These are phyloP conservation scores for Caryopteris hybrid DNA, from an alignment of 305 asterid species.

Conservation along the genomic window DNA sequence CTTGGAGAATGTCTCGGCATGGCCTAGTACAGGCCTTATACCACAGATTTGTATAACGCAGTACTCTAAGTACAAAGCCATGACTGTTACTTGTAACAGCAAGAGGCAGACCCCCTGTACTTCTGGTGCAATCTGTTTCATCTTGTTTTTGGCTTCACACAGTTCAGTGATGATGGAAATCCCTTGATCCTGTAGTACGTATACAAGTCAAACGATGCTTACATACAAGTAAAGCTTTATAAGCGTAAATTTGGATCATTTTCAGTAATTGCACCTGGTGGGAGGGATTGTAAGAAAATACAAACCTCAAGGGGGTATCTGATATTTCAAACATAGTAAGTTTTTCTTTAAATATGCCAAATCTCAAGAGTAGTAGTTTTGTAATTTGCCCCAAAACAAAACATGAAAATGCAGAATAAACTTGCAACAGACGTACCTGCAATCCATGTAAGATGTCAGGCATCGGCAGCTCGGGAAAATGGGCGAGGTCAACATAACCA, in stretches of 20 bases:
- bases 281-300: no score
- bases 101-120: slow-evolving; percentile 52
- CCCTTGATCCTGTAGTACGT: slow-evolving; percentile 82
- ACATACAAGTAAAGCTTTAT: background rate
- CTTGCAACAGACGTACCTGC: slow-evolving; percentile 46
- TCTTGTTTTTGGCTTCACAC: slow-evolving; percentile 71
- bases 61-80: slow-evolving; percentile 82
- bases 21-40: slow-evolving; percentile 84
- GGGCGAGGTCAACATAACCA: slow-evolving; percentile 80
- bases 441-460: slow-evolving; percentile 91
- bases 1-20: slow-evolving; percentile 69
- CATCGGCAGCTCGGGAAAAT: slow-evolving; percentile 97
- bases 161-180: slow-evolving; percentile 62
- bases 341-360: background rate
- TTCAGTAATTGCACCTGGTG: no score
- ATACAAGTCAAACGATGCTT: background rate
- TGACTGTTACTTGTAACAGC: slow-evolving; percentile 61
- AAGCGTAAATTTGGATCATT: no score
- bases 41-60: slow-evolving; percentile 93
- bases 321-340: background rate
- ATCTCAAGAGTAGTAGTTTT: background rate
- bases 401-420: background rate
- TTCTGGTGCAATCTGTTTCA: slow-evolving; percentile 51
- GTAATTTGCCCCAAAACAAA: background rate
- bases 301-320: background rate